Base-by-base conservation (phyloP, 2,329 filamentous ascomycete genomes). In the Beauveria rudraprayagi region DNA sequence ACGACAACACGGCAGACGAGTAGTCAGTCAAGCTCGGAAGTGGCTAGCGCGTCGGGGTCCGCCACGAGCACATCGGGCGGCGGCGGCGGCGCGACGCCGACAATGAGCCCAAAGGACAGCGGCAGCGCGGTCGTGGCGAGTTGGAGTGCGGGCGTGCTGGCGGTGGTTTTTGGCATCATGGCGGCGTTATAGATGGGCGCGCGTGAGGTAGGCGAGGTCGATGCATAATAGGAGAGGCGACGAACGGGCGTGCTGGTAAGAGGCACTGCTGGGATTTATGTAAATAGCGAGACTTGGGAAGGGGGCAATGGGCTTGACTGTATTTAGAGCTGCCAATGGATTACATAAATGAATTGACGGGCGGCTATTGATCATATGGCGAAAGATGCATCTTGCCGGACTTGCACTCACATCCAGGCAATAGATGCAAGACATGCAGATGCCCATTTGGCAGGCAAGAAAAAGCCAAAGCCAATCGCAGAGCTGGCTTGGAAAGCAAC, bases 101-200 rank as follows among this genome's bases (percentile, higher is more conserved):
- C 56, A 7, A 59, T 46, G 47, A 59, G 41, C 17, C 56, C 56
- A 11, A 52, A 58, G 46, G 34, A 44, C 26, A 59, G 56, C 26
- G 56, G 47, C 37, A 52, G 56, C n/a, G 56, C 56, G 17, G 14
- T 52, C 1, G 56, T 59, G 5, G 56, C n/a, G 24, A 59, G 56
- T 47, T 59, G 56, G 56, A 59, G 56, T 26, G 56, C 37, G 7
- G 47, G 47, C 7, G 56, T 59, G 16, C 47, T 59, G 37, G 56
- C 56, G 10, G 37, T 43, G 6, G 56, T 59, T 7, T 59, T 59
- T 52, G 56, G 56, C 47, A 52, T 59, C n/a, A 52, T 59, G 56
- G 37, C n/a, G 11, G 47, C 56, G 10, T 26, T 52, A 37, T 59
- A 10, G 17, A 30, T 9, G 43, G 19, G 28, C 34, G 14, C 5